Conservation (phyloP, 2,329 filamentous ascomycete species). For the Intubia oerlemansii region DNA sequence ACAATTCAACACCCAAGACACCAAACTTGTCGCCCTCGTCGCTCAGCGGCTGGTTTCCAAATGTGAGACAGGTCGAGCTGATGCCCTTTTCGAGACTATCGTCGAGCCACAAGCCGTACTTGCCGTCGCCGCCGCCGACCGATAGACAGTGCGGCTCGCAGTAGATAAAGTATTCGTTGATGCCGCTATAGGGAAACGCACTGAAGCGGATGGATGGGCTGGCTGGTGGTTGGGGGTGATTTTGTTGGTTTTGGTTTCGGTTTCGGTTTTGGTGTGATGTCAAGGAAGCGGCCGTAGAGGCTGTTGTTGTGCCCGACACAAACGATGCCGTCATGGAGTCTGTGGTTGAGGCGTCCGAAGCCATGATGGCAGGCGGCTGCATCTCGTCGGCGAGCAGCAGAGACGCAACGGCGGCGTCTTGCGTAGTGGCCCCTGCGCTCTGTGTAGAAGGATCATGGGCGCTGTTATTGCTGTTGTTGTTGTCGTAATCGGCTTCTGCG, state of each 20-base stretch:
- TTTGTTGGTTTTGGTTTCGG: background rate
- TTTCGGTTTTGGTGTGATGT: constrained; percentile 5
- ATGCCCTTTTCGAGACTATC: constrained; percentile 67
- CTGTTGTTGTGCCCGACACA: constrained; percentile 17
- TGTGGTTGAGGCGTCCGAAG: too few relatives aligned
- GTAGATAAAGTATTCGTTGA: constrained; percentile 93
- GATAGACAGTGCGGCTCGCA: constrained; percentile 73
- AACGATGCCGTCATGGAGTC: background rate
- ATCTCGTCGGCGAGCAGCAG: background rate
- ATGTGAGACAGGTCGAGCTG: constrained; percentile 69
- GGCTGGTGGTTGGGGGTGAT: constrained; percentile 22
- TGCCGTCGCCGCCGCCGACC: constrained; percentile 71
- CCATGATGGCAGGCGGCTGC: too few relatives aligned
- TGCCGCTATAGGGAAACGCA: constrained; percentile 84
- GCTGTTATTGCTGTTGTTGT: too few relatives aligned
- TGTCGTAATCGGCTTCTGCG: background rate
- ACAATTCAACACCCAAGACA: constrained; percentile 76
- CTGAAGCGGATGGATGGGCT: constrained; percentile 79
- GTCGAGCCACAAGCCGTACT: constrained; percentile 87
- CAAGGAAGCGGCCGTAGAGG: constrained; percentile 15
- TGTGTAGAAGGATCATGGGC: too few relatives aligned
- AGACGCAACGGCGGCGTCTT: background rate
- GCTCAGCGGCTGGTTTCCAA: constrained; percentile 84
- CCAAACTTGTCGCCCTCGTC: constrained; percentile 87
- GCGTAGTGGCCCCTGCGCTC: too few relatives aligned